Evolutionary conservation across 495 filamentous ascomycete genomes (phyloP).

Genomic region (Venustampulla echinocandica): DNA sequence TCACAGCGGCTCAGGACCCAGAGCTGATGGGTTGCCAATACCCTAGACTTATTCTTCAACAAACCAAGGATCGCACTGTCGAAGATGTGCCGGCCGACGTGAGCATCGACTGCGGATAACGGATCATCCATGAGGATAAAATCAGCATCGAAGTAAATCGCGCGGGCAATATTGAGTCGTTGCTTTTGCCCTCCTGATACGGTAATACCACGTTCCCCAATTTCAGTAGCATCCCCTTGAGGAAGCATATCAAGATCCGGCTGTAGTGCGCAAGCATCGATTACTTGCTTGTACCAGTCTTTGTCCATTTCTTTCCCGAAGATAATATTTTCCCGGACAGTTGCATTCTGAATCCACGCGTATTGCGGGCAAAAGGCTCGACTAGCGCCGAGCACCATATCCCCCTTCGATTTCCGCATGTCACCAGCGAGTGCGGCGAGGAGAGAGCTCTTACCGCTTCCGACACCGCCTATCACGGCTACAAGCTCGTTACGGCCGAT

Average conservation of each 20-base stretch:
- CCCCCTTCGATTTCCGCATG: slow-evolving; percentile 75
- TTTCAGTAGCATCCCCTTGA: slow-evolving; percentile 61
- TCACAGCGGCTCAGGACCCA: slow-evolving; percentile 88
- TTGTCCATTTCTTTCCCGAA: slow-evolving; percentile 73
- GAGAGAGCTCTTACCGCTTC: slow-evolving; percentile 85
- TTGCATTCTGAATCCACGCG: slow-evolving; percentile 93
- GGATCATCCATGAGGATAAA: slow-evolving; percentile 81
- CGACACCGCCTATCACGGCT: slow-evolving; percentile 86
- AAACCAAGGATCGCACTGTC: slow-evolving; percentile 89
- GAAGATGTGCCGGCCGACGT: slow-evolving; percentile 90
- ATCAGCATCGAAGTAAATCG: slow-evolving; percentile 77
- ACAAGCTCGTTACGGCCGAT: slow-evolving; percentile 76
- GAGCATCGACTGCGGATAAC: slow-evolving; percentile 74
- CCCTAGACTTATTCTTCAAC: slow-evolving; percentile 77
- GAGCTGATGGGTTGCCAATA: slow-evolving; percentile 90
- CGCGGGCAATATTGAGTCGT: slow-evolving; percentile 72
- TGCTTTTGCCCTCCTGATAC: slow-evolving; percentile 82
- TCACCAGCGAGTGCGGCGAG: slow-evolving; percentile 87
- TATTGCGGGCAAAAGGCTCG: slow-evolving; percentile 91
- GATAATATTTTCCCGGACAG: slow-evolving; percentile 78
- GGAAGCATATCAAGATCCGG: slow-evolving; percentile 71
- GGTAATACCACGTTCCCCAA: slow-evolving; percentile 74
- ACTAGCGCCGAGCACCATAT: slow-evolving; percentile 63
- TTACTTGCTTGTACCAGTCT: slow-evolving; percentile 44
- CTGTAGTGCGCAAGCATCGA: slow-evolving; percentile 58